Evolutionary conservation across 73 alveolate genomes (phyloP), one percentile per base, ranked within the genome.

Genomic region (Urostyla sp.): DNA sequence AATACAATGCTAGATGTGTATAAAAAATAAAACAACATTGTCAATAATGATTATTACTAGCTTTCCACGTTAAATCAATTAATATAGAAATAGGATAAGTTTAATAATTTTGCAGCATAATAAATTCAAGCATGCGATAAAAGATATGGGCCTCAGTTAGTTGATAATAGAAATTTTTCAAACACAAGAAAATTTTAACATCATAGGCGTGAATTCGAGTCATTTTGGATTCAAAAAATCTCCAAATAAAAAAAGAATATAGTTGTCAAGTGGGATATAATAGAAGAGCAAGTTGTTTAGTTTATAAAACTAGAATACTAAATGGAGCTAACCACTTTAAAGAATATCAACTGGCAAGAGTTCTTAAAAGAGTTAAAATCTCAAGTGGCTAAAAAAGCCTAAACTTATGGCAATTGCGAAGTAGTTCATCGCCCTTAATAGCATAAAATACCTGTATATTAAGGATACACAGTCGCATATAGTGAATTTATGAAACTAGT

Each of bases 211-310:
- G 60, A 57, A 8, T 43, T 60, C 6, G 83, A 69, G 45, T 46
- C 57, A 18, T 69, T 69, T 48, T 69, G 83, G 83, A 30, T 69
- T 11, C 24, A 53, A 49, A 27, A 69, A 28, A 40, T 69, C 6
- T 1, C 30, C n/a, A 63, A 63, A 63, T 1, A 18, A 7, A 43
- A 63, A 43, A 38, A 27, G 5, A 43, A 43, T 28, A 21, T n/a
- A 28, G 83, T 46, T 26, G 83, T 69, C 5, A 45, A 69, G 32
- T 69, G 83, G 83, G 83, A 69, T 69, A 52, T 69, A 16, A 46
- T 69, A 46, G 83, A 69, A 48, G 83, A 69, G 24, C 72, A 35
- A 30, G 10, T 69, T 24, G 8, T 23, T 1, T 51, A 45, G 3
- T 69, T 46, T 27, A 27, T 69, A 2, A 45, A 49, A 28, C 20